Conservation (phyloP, 345 rosid species). For the Corymbia maculata region DNA sequence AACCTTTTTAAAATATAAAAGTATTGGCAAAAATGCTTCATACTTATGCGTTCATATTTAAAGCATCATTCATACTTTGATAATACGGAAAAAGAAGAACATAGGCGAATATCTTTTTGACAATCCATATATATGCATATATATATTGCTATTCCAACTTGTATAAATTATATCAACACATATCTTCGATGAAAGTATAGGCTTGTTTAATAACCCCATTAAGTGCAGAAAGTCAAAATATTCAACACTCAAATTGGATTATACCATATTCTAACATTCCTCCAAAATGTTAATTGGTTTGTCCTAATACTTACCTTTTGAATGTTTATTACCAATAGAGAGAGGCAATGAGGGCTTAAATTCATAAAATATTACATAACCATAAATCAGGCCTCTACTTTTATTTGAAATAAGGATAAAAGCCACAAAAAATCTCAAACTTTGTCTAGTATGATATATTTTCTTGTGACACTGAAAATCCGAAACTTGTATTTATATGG, state of each 20-base stretch:
- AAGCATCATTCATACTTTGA: neutral
- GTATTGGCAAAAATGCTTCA: neutral
- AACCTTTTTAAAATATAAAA: too few relatives aligned
- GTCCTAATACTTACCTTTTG: neutral
- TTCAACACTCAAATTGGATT: neutral
- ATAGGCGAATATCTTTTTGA: neutral
- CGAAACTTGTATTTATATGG: too few relatives aligned
- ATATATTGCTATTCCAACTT: neutral
- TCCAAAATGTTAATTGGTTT: neutral
- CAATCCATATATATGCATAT: too few relatives aligned
- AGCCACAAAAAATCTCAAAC: too few relatives aligned
- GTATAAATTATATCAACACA: neutral
- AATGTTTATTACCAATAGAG: neutral
- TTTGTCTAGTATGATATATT: too few relatives aligned
- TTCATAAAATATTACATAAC: too few relatives aligned
- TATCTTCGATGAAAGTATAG: too few relatives aligned
- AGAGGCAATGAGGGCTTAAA: neutral
- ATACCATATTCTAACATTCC: neutral
- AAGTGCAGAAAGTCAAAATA: neutral
- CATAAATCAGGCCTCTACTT: neutral
- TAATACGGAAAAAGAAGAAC: too few relatives aligned
- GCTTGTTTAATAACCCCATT: neutral
- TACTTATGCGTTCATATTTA: neutral
- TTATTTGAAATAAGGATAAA: neutral
- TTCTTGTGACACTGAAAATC: too few relatives aligned